These are phyloP conservation scores for Mucor circinelloides DNA, from an alignment of 371 early-diverging fungal species.

Conservation along the genomic window DNA sequence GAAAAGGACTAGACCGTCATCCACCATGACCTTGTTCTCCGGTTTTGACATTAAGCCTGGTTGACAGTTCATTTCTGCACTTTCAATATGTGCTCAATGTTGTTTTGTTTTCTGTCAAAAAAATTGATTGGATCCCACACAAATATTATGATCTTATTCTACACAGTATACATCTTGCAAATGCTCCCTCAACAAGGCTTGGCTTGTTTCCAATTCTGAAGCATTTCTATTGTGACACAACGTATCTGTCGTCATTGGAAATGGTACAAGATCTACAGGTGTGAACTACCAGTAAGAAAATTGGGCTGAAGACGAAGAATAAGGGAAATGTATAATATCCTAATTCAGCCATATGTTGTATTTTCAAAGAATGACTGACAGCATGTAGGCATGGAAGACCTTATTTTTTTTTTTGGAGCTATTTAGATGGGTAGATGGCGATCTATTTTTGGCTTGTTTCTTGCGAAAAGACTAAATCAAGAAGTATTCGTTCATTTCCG, in stretches of 20 bases:
- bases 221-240: neutral
- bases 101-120: neutral
- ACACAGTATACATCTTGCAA: neutral
- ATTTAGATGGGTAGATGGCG: neutral
- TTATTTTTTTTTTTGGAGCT: neutral
- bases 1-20: too few relatives aligned
- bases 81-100: too few relatives aligned
- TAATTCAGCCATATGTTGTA: neutral
- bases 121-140: neutral
- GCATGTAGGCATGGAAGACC: neutral
- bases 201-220: neutral
- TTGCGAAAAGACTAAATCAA: neutral
- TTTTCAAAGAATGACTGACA: neutral
- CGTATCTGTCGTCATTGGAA: neutral
- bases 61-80: too few relatives aligned
- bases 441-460: slow-evolving; percentile 1
- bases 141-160: neutral
- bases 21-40: too few relatives aligned
- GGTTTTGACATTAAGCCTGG: too few relatives aligned
- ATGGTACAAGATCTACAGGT: neutral
- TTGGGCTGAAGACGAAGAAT: neutral
- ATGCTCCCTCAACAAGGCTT: neutral
- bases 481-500: neutral
- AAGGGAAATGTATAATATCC: neutral
- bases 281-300: neutral